A percentile compares a stretch with the other conserved stretches of the same genome.
These are phyloP conservation scores for Rhipidocladum racemiflorum DNA, from an alignment of 176 grass and related monocot species.

Conservation along the genomic window DNA sequence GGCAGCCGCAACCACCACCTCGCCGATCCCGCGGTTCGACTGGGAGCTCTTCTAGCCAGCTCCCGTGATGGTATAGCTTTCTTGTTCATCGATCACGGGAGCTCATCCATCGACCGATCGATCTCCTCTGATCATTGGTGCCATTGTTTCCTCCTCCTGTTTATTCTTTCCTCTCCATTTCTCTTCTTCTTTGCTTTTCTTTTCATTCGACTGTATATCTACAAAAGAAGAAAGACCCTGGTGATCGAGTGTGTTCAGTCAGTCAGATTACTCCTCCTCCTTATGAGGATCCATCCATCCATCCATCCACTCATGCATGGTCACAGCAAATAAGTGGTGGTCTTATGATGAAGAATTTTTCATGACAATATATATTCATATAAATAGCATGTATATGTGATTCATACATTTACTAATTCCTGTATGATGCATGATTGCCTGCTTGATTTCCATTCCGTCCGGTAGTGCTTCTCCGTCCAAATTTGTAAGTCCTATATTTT, in stretches of 20 bases:
- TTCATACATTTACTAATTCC: neutral
- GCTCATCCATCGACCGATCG: neutral
- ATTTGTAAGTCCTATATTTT: no score
- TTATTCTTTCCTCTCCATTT: slow-evolving; percentile 32
- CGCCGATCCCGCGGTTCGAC: slow-evolving; percentile 68
- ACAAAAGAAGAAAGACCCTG: slow-evolving; percentile 38
- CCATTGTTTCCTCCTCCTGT: slow-evolving; percentile 47
- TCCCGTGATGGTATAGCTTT: slow-evolving; percentile 7
- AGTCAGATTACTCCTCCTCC: slow-evolving; percentile 16
- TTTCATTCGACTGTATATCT: slow-evolving; percentile 54
- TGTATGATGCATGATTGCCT: slow-evolving; percentile 27
- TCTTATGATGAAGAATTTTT: slow-evolving; percentile 24
- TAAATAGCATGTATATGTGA: slow-evolving; percentile 54
- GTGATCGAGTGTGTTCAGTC: slow-evolving; percentile 39
- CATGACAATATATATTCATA: slow-evolving; percentile 24
- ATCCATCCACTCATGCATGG: slow-evolving; percentile 25
- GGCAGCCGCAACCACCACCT: slow-evolving; percentile 27
- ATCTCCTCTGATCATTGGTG: slow-evolving; percentile 24
- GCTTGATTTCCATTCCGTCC: slow-evolving; percentile 1
- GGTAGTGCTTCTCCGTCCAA: neutral
- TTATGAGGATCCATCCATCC: slow-evolving; percentile 11
- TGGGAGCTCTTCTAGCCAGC: slow-evolving; percentile 67
- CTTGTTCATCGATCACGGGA: slow-evolving; percentile 3
- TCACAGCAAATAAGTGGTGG: slow-evolving; percentile 57
- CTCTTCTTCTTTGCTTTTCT: neutral